Evolutionary conservation across 371 early-diverging fungal species (phyloP).

Genomic region (Apophysomyces variabilis): DNA sequence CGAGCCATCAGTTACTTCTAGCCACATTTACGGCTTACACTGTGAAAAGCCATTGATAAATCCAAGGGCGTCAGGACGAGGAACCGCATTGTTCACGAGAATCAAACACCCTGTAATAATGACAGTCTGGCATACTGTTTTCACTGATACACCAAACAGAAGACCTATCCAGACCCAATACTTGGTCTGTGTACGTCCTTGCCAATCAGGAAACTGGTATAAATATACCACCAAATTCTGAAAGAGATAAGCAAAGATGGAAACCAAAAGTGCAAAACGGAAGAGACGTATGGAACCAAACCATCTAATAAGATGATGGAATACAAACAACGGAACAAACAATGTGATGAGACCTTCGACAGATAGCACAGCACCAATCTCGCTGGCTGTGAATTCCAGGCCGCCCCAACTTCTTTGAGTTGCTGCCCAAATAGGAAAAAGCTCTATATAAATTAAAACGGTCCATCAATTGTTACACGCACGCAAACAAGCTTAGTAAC

Average conservation of each 20-base stretch:
- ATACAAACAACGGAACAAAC: constrained; percentile 53
- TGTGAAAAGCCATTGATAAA: constrained; percentile 48
- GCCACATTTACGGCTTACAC: constrained; percentile 31
- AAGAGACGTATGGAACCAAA: constrained; percentile 58
- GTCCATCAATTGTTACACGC: no score
- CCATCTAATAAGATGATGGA: constrained; percentile 49
- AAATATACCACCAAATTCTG: constrained; percentile 43
- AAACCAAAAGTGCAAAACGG: constrained; percentile 43
- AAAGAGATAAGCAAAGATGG: constrained; percentile 46
- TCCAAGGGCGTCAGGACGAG: constrained; percentile 36
- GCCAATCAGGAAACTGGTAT: constrained; percentile 32
- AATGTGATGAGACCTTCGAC: constrained; percentile 56
- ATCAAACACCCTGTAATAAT: constrained; percentile 42
- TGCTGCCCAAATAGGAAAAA: constrained; percentile 29
- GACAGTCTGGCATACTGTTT: constrained; percentile 42
- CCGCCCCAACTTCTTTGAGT: constrained; percentile 51
- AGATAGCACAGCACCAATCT: constrained; percentile 62
- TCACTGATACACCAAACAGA: constrained; percentile 29
- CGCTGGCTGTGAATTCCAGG: constrained; percentile 52
- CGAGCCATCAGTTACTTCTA: background rate
- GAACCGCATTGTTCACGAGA: constrained; percentile 41
- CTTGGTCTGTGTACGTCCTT: constrained; percentile 38
- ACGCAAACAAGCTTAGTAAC: no score
- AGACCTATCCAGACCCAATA: constrained; percentile 54
- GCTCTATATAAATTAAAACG: constrained; percentile 14